Base-by-base conservation (phyloP, 805 yeast genomes). In the Candida silvicultrix region DNA sequence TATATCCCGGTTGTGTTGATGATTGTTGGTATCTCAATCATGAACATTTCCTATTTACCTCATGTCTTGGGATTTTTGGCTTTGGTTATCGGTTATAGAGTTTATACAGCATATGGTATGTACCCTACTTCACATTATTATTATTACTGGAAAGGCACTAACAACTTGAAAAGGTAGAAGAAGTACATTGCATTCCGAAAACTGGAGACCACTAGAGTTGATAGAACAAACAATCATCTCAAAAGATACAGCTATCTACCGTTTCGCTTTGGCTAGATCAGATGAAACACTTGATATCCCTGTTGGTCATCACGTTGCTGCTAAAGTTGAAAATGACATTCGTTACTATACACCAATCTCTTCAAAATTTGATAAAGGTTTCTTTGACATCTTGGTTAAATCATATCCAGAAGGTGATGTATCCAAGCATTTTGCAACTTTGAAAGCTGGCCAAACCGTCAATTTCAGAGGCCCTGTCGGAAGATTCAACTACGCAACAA, bases 401-500 rank as follows among this genome's bases (percentile, higher is more conserved):
- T 83, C 89, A 3, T 85, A 86, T 61, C 71, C 78, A 35, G 77
- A 80, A 35, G 95, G 95, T 34, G 72, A 64, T 46, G 87, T 86
- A 8, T 83, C 90, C 6, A 80, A 71, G 55, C 67, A 74, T 51
- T 78, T 86, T 64, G 92, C 92, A 5, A 59, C 71, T 50, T 70
- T 86, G 55, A 69, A 66, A 44, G 78, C 78, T 40, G 92, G 89
- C 32, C 80, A 80, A 61, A 71, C 75, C 19, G 85, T 85, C 18
- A 76, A 77, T 50, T 85, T 86, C 58, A 78, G 80, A 62, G 95
- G 95, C 2, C 89, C 94, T 16, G 85, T 85, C 42, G 94, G 95
- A 15, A 74, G 82, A 60, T 78, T 86, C 64, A 63, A 77, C 31
- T 83, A 83, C 60, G 57, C 52, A n/a, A 55, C 69, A 14, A 83